Base-by-base conservation (phyloP, 2,329 filamentous ascomycete genomes). In the Pestalotiopsis sp. region DNA sequence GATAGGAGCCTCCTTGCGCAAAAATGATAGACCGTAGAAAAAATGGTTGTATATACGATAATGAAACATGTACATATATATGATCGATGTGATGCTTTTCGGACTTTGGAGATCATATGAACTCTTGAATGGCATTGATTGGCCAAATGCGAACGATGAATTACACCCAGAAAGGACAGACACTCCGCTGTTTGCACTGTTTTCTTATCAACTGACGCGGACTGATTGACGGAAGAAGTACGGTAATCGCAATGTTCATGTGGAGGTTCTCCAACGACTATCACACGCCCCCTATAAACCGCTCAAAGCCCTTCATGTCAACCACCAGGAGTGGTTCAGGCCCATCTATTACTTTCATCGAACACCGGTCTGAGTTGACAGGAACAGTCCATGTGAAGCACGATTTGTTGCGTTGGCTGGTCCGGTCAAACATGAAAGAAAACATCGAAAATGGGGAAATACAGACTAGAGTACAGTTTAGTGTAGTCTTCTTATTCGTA, bases 401-500 rank as follows among this genome's bases (percentile, higher is more conserved):
- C 14, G 45, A 52, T 52, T 11, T 52, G 31, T 36, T 36, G 14
- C 45, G 17, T 13, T 58, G 11, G 4, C 17, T 49, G 13, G 4
- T 36, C 39, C 49, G 27, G 31, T 23, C 60, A 39, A 56, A 52
- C n/a, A 23, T 31, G 41, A 12, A 17, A 23, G 39, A 52, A 31
- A 57, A 36, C 38, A 39, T 27, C 9, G 20, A 23, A 65, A 65
- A 65, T 20, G 66, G 49, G 38, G 56, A 14, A 49, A 60, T 66
- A 66, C 63, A 58, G 58, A 41, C 65, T 69, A 61, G 59, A 58
- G 25, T 66, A 66, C 63, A 66, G 39, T 23, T 17, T 31, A 38
- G 52, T 56, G 45, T 56, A 62, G 59, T 62, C 59, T 62, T 36
- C 59, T 59, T 62, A 31, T 36, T 36, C 36, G 25, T 20, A 38